These are phyloP conservation scores for Leccinum fuscescens DNA, from an alignment of 1,284 basidiomycete species.

Conservation along the genomic window DNA sequence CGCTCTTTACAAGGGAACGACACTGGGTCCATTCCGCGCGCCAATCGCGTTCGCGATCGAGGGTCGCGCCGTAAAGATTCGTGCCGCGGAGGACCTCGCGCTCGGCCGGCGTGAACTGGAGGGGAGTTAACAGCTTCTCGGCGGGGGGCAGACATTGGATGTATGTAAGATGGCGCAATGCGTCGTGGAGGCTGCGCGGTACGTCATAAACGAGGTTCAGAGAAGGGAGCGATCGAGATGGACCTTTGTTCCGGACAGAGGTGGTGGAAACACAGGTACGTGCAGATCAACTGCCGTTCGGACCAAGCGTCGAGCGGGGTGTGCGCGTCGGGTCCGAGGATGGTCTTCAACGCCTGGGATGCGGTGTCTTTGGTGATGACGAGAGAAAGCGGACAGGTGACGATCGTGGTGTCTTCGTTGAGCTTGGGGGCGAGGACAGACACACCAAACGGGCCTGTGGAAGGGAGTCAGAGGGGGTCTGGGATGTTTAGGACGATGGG, in stretches of 20 bases:
- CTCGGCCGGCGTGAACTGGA: conserved; percentile 71
- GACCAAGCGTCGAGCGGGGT: conserved; percentile 45
- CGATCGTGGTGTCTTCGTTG: conserved; percentile 52
- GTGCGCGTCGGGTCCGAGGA: conserved; percentile 35
- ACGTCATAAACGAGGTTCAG: conserved; percentile 30
- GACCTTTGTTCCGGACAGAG: conserved; percentile 40
- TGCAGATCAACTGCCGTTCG: conserved; percentile 69
- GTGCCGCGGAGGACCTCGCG: conserved; percentile 67
- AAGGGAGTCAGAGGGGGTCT: neutral
- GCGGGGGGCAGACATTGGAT: conserved; percentile 62
- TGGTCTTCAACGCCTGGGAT: conserved; percentile 38
- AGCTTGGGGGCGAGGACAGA: conserved; percentile 56
- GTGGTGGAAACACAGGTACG: conserved; percentile 73
- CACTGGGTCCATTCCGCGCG: conserved; percentile 57
- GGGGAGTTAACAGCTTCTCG: conserved; percentile 63
- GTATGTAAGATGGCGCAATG: conserved; percentile 60
- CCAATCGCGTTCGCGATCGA: conserved; percentile 63
- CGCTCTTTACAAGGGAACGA: conserved; percentile 25
- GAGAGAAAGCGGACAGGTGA: conserved; percentile 74
- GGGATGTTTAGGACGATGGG: neutral
- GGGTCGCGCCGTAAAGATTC: conserved; percentile 73
- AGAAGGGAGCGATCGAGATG: conserved; percentile 8
- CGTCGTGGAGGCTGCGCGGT: conserved; percentile 16
- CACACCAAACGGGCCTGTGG: conserved; percentile 47
- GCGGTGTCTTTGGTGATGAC: conserved; percentile 64